Evolutionary conservation across 345 rosid species (phyloP).

Genomic region (Eucalyptus tenuipes): DNA sequence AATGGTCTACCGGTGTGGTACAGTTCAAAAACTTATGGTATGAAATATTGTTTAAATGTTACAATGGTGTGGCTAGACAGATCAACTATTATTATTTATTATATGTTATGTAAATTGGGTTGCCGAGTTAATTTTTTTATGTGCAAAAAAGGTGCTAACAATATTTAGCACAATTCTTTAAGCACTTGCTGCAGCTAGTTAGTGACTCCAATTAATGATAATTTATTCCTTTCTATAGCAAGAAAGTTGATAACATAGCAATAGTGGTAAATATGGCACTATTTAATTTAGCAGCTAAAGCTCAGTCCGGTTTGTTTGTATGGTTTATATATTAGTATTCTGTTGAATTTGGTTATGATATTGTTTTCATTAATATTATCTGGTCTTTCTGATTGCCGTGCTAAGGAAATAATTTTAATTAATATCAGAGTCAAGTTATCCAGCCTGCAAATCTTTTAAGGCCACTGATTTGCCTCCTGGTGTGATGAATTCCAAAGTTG

Average conservation of each 20-base stretch:
- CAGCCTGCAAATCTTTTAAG: neutral
- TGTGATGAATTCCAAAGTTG: neutral
- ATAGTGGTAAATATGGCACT: neutral
- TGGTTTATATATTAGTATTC: neutral
- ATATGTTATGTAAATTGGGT: neutral
- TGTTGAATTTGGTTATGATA: neutral
- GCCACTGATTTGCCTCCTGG: neutral
- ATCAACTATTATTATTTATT: neutral
- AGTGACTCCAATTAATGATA: neutral
- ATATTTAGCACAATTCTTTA: neutral
- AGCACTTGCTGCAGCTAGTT: neutral
- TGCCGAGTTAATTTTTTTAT: neutral
- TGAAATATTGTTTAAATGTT: conserved; percentile 1
- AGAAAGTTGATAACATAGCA: neutral
- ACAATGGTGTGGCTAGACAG: neutral
- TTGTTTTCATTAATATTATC: neutral
- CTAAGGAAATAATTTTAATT: neutral
- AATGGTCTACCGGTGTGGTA: conserved; percentile 55
- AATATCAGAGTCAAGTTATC: neutral
- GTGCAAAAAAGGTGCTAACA: neutral
- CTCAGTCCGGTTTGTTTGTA: neutral
- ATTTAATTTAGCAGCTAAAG: neutral
- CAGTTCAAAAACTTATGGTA: conserved; percentile 70
- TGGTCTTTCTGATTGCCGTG: neutral
- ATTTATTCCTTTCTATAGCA: neutral